These are phyloP conservation scores for Hanseniaspora vineae DNA, from an alignment of 805 yeast species.

Conservation along the genomic window DNA sequence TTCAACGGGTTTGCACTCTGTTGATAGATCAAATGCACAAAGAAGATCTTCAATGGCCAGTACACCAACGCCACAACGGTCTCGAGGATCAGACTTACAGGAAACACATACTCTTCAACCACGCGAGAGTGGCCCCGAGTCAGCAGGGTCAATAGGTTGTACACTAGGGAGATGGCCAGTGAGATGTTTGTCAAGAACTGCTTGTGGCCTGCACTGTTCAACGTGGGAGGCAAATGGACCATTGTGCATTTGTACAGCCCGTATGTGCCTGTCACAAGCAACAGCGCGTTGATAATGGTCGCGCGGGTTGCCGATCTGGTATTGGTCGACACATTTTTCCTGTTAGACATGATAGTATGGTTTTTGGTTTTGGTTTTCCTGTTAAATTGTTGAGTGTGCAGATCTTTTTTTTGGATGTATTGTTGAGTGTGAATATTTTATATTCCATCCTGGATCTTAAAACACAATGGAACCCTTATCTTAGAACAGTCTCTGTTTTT, in stretches of 20 bases:
- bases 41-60: conserved; percentile 54
- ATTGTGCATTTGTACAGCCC: conserved; percentile 18
- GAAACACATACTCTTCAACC: conserved; percentile 21
- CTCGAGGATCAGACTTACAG: conserved; percentile 46
- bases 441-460: too few relatives aligned
- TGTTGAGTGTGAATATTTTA: too few relatives aligned
- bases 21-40: conserved; percentile 34
- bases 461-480: too few relatives aligned
- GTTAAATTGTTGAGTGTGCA: too few relatives aligned
- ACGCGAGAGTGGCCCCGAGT: background rate
- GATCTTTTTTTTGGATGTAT: too few relatives aligned
- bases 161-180: conserved; percentile 29
- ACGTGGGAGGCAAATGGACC: conserved; percentile 32
- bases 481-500: too few relatives aligned
- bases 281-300: conserved; percentile 9
- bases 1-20: conserved; percentile 8
- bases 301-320: background rate
- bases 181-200: conserved; percentile 66
- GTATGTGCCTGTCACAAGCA: conserved; percentile 13
- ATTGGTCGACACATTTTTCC: too few relatives aligned
- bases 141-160: conserved; percentile 15
- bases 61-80: conserved; percentile 49
- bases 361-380: too few relatives aligned
- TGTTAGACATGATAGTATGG: too few relatives aligned
- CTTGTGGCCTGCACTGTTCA: conserved; percentile 48